Evolutionary conservation across 768 basidiomycete genomes (phyloP), one percentile per base, ranked within the genome.

Genomic region (Lactarius pseudohatsudake): DNA sequence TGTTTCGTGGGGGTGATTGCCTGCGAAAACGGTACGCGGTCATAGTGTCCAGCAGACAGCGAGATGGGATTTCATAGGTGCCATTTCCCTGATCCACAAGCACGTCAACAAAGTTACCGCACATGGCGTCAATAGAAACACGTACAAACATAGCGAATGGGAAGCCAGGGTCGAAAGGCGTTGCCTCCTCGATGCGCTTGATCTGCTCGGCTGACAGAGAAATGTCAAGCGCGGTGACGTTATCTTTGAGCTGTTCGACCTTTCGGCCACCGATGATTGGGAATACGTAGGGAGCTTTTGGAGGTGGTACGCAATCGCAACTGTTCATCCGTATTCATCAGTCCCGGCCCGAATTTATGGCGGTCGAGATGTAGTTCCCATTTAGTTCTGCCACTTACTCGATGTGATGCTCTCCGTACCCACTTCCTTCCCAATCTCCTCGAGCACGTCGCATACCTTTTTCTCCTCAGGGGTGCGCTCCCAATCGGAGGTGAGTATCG

Each of bases 231-330:
- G 83, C 81, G 62, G 80, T 76, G 15, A 84, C 57, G 64, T 84
- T 85, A 32, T 77, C 77, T 30, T 75, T 36, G 18, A 84, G 70
- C 22, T 84, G 79, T 61, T 81, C 81, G 40, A 81, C 72, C 65
- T 81, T 84, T 20, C 81, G 74, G 0, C 80, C 79, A 2, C 81
- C 81, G 20, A 83, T 72, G 66, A 83, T 75, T 0, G 81, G 81
- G 74, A 83, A 82, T 0, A 81, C 80, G 59, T 76, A 81, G 0
- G 80, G 1, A 79, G 74, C 69, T 84, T 85, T 16, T 82, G 79
- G 72, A 84, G 73, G 15, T 84, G 75, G 58, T 83, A 84, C 18
- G 81, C 80, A 56, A 84, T 79, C 4, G 81, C 80, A 3, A 82
- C 80, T 79, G 45, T n/a, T 57, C 20, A 36, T 53, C 4, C 50